phyloP scores from a whole-genome alignment of 2,329 filamentous ascomycete genomes.

The Ophiostoma tasmaniense region DNA sequence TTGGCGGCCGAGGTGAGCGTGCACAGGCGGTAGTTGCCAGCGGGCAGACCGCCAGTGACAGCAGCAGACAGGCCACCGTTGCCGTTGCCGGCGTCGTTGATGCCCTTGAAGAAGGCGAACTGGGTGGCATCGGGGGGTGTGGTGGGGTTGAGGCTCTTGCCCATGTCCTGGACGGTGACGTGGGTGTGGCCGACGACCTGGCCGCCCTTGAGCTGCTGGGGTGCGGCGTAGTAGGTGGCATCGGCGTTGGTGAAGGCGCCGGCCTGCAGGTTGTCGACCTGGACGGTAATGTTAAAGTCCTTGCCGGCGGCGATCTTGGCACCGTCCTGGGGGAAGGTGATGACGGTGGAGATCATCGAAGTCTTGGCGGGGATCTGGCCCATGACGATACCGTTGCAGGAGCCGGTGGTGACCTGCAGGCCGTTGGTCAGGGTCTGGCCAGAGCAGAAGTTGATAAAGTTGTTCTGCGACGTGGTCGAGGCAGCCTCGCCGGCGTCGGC shows the following conservation, averaged over 20 bases:
- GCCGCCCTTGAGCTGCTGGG: slow-evolving; percentile 42
- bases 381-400: slow-evolving; percentile 57
- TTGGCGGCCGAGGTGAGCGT: slow-evolving; percentile 33
- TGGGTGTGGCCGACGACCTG: slow-evolving; percentile 52
- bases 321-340: slow-evolving; percentile 43
- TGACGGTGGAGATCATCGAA: slow-evolving; percentile 49
- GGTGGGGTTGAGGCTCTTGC: slow-evolving; percentile 39
- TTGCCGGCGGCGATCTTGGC: slow-evolving; percentile 39
- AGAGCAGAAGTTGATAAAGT: slow-evolving; percentile 53
- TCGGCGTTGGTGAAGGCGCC: slow-evolving; percentile 53
- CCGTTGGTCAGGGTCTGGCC: slow-evolving; percentile 52
- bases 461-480: slow-evolving; percentile 20
- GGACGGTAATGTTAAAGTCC: slow-evolving; percentile 45
- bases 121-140: slow-evolving; percentile 41
- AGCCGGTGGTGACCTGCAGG: slow-evolving; percentile 47
- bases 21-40: slow-evolving; percentile 37
- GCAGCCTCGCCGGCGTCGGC: slow-evolving; percentile 26
- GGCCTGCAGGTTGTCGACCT: slow-evolving; percentile 44
- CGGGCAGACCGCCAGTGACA: slow-evolving; percentile 33
- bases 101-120: slow-evolving; percentile 37
- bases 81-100: slow-evolving; percentile 34
- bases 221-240: slow-evolving; percentile 51
- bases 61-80: slow-evolving; percentile 29
- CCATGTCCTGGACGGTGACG: slow-evolving; percentile 49
- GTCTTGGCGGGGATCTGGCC: slow-evolving; percentile 46